These are phyloP conservation scores for Penicillium subrubescens DNA, from an alignment of 495 filamentous ascomycete species.

Conservation along the genomic window DNA sequence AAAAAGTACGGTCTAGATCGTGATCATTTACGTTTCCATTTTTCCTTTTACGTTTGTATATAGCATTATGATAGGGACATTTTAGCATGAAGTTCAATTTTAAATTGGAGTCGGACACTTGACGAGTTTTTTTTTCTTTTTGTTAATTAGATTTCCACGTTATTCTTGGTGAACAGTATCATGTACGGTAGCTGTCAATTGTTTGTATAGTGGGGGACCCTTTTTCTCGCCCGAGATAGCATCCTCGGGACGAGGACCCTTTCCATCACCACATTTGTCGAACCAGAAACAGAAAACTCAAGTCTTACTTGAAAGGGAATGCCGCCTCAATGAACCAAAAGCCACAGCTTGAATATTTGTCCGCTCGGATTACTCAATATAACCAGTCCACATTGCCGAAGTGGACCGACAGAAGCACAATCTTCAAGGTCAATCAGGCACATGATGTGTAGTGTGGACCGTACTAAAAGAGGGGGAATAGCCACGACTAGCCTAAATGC, in stretches of 20 bases:
- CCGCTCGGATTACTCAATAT: conserved; percentile 30
- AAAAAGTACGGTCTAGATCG: conserved; percentile 13
- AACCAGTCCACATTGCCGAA: conserved; percentile 3
- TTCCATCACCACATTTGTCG: not conserved
- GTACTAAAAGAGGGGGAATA: not conserved
- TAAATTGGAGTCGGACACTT: not conserved
- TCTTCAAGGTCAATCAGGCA: not conserved
- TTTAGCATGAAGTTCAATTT: not conserved
- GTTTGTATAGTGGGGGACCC: not conserved
- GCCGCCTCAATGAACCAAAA: conserved; percentile 1
- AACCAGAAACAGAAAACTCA: not conserved
- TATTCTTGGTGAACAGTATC: too few species aligned
- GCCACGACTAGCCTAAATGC: too few species aligned
- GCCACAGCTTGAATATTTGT: too few species aligned
- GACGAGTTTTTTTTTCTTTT: not conserved
- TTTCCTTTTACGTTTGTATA: conserved; percentile 22
- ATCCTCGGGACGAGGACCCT: not conserved
- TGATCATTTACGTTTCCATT: not conserved
- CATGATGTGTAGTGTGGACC: conserved; percentile 4
- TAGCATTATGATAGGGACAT: conserved; percentile 25
- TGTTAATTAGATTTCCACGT: not conserved
- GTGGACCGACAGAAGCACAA: not conserved
- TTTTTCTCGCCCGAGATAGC: conserved; percentile 10
- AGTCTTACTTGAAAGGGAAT: conserved; percentile 14
- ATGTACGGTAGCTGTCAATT: not conserved